These are phyloP conservation scores for Chlorella variabilis DNA, from an alignment of 163 green algal species.

Conservation along the genomic window DNA sequence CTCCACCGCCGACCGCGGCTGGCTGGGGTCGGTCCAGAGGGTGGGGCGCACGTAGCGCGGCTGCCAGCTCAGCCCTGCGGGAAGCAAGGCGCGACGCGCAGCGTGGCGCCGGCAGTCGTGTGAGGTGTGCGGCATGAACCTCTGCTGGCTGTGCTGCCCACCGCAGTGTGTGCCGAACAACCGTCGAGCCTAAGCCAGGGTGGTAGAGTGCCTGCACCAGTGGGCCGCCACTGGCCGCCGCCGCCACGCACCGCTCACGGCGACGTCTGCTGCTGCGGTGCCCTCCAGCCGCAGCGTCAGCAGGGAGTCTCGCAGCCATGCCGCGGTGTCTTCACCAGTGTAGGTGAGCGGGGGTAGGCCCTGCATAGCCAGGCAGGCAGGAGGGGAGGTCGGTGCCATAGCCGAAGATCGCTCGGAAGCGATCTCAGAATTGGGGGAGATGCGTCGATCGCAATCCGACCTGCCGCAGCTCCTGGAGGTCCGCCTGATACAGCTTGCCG, in stretches of 20 bases:
- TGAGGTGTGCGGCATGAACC: background rate
- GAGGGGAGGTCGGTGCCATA: no score
- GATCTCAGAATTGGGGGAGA: no score
- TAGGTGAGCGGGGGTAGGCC: background rate
- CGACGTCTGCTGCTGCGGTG: constrained; percentile 30
- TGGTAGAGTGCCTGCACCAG: no score
- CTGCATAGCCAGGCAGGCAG: constrained; percentile 1
- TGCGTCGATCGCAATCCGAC: no score
- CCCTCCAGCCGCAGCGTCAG: constrained; percentile 28
- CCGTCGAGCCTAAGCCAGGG: no score
- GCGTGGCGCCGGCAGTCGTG: no score
- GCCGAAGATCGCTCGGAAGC: no score
- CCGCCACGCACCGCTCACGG: constrained; percentile 8
- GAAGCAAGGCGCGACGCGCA: no score
- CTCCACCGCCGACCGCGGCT: constrained; percentile 33
- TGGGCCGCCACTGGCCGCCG: background rate
- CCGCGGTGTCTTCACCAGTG: background rate
- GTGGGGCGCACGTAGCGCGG: constrained; percentile 38
- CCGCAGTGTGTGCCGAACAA: no score
- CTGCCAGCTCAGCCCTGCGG: constrained; percentile 43
- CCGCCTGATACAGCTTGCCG: background rate
- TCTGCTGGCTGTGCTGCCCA: no score
- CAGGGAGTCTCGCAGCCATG: constrained; percentile 17
- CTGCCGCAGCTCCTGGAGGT: background rate
- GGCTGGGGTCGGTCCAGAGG: constrained; percentile 49